phyloP scores from a whole-genome alignment of 805 yeast genomes.

The Candida alai region DNA sequence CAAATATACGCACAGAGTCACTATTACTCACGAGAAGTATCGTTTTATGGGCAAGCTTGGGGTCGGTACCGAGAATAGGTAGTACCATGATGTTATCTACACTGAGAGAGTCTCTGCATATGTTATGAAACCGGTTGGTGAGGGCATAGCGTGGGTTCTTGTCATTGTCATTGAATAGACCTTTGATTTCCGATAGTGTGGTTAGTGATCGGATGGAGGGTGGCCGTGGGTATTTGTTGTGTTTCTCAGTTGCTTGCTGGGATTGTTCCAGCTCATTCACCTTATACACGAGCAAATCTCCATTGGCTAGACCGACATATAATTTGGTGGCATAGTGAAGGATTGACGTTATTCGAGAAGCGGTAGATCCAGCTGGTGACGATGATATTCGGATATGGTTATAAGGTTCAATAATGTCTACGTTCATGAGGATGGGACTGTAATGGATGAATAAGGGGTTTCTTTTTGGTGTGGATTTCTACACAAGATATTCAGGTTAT shows the following conservation, averaged over 20 bases:
- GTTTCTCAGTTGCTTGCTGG: constrained; percentile 6
- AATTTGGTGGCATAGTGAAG: constrained; percentile 16
- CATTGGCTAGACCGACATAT: constrained; percentile 33
- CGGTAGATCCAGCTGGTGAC: too few species aligned
- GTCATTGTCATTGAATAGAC: constrained; percentile 15
- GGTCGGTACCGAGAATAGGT: constrained; percentile 8
- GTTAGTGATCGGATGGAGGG: constrained; percentile 2
- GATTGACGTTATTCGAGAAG: constrained; percentile 25
- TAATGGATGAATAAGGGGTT: too few species aligned
- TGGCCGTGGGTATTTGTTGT: constrained; percentile 8
- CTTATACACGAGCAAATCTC: constrained; percentile 27
- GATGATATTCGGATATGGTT: constrained; percentile 32
- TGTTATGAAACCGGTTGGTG: constrained; percentile 16
- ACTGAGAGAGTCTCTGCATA: too few species aligned
- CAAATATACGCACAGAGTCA: constrained; percentile 24
- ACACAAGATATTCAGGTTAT: too few species aligned
- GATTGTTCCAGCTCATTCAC: constrained; percentile 12
- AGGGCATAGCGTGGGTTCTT: constrained; percentile 14
- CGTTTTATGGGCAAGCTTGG: constrained; percentile 4
- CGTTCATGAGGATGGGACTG: too few species aligned
- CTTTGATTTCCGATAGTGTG: constrained; percentile 8
- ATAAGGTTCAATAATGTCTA: constrained; percentile 35
- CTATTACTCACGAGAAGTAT: constrained; percentile 19
- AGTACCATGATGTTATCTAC: constrained; percentile 11
- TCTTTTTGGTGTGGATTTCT: too few species aligned